These are phyloP conservation scores for Calonectria pseudoreteaudii DNA, from an alignment of 2,329 filamentous ascomycete species.

Conservation along the genomic window DNA sequence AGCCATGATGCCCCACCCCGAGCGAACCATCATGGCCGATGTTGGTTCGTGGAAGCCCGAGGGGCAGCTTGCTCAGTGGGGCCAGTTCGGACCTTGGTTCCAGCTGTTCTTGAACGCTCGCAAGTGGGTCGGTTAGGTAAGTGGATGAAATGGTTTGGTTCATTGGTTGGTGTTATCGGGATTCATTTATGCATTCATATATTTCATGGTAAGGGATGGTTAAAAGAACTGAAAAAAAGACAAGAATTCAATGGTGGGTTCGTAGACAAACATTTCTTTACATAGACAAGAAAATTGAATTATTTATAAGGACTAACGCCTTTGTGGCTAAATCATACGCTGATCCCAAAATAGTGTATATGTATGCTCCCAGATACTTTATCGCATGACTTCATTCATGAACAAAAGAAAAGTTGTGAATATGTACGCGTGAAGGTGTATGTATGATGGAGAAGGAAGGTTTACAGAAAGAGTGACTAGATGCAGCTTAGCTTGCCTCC, in stretches of 20 bases:
- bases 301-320: neutral
- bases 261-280: constrained; percentile 13
- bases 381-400: neutral
- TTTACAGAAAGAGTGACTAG: neutral
- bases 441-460: too few relatives aligned
- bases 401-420: neutral
- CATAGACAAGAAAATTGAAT: constrained; percentile 17
- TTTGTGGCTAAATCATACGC: neutral
- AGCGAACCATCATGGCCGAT: constrained; percentile 86
- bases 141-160: constrained; percentile 12
- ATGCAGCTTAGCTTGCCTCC: neutral
- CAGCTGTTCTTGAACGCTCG: constrained; percentile 89
- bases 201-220: constrained; percentile 9
- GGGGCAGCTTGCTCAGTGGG: constrained; percentile 73
- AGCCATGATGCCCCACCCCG: constrained; percentile 94
- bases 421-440: neutral
- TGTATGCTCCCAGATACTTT: neutral
- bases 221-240: constrained; percentile 17
- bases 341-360: neutral
- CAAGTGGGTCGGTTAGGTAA: constrained; percentile 79
- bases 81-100: constrained; percentile 86
- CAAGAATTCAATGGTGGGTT: constrained; percentile 10
- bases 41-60: constrained; percentile 79
- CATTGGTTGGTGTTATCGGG: constrained; percentile 25
- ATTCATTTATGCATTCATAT: constrained; percentile 5